phyloP scores from a whole-genome alignment of 176 grass and related monocot genomes.

The Olyra latifolia region DNA sequence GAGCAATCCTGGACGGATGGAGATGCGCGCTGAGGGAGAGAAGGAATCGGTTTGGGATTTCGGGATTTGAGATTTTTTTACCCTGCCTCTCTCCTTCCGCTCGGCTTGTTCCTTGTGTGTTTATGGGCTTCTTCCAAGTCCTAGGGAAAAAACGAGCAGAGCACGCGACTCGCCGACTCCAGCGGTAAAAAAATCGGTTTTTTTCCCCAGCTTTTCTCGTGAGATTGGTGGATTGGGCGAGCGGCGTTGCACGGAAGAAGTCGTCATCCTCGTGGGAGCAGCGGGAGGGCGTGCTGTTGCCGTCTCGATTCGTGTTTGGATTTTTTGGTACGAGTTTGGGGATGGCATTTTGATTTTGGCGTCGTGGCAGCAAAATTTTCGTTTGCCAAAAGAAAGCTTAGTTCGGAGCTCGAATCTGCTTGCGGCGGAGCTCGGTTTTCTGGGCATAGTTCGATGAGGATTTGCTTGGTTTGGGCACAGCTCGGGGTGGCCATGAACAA shows the following conservation, averaged over 20 bases:
- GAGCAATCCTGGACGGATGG: conserved; percentile 26
- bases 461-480: too few relatives aligned
- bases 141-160: conserved; percentile 4
- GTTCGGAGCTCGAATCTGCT: too few relatives aligned
- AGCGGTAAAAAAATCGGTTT: conserved; percentile 5
- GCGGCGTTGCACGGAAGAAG: conserved; percentile 13
- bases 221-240: conserved; percentile 31
- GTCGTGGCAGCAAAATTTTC: conserved; percentile 1
- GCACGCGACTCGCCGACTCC: not conserved
- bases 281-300: conserved; percentile 19
- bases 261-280: conserved; percentile 34
- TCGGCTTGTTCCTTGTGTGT: conserved; percentile 46
- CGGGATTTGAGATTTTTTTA: not conserved
- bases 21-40: conserved; percentile 1
- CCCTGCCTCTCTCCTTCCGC: not conserved
- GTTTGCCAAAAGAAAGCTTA: not conserved
- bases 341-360: conserved; percentile 43
- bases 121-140: conserved; percentile 47
- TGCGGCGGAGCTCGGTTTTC: too few relatives aligned
- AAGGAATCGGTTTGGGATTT: conserved; percentile 24
- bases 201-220: conserved; percentile 29
- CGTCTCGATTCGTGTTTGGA: conserved; percentile 1
- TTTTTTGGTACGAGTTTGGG: conserved; percentile 32
- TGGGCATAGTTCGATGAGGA: too few relatives aligned
- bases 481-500: too few relatives aligned